Conservation (phyloP, 2,329 filamentous ascomycete genomes). For the Fusarium anthophilum region DNA sequence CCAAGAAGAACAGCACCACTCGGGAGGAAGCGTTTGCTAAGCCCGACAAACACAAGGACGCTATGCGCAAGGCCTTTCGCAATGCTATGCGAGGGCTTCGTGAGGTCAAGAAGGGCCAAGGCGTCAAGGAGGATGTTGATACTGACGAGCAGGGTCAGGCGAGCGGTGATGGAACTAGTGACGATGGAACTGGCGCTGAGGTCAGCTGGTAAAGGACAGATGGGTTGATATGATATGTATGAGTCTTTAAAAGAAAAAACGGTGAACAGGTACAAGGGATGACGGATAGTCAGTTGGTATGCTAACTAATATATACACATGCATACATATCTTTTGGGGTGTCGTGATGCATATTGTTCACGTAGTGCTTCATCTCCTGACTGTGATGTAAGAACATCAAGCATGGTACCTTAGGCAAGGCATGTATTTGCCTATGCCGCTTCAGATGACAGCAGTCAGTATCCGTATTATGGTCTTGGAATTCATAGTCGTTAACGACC, state of each 20-base stretch:
- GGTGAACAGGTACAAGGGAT: neutral
- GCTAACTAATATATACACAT: neutral
- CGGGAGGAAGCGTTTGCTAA: neutral
- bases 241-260: neutral
- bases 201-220: neutral
- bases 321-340: neutral
- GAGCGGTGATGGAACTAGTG: neutral
- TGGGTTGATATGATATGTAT: neutral
- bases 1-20: neutral
- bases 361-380: neutral
- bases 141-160: neutral
- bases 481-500: neutral
- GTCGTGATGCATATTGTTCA: neutral
- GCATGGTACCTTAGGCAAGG: neutral
- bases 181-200: too few species aligned
- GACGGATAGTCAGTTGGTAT: neutral
- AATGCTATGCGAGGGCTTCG: neutral
- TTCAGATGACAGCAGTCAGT: neutral
- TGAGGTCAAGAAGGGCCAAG: neutral
- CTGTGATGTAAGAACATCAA: neutral
- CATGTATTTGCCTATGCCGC: neutral
- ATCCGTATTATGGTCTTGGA: neutral
- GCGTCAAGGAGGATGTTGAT: neutral
- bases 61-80: neutral
- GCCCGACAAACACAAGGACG: neutral